Evolutionary conservation across 202 grass and related monocot species (phyloP).

Genomic region (Hordeum pubiflorum): DNA sequence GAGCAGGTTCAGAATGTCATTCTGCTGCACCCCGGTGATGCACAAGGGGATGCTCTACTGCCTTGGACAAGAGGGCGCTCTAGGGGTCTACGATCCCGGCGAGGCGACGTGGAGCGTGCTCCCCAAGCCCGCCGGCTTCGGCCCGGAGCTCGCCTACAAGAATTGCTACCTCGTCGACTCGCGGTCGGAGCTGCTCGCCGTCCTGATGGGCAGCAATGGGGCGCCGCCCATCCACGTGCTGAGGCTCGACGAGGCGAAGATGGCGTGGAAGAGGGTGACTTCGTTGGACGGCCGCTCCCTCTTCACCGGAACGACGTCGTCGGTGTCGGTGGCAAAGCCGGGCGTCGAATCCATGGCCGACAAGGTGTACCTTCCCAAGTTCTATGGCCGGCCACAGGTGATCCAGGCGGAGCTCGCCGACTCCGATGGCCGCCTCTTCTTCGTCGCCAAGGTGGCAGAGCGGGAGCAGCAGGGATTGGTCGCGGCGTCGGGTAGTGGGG

Average conservation of each 20-base stretch:
- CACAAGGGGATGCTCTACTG: constrained; percentile 10
- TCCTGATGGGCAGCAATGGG: neutral
- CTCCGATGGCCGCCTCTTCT: neutral
- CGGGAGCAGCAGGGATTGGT: neutral
- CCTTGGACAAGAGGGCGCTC: neutral
- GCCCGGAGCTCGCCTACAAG: neutral
- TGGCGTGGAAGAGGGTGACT: neutral
- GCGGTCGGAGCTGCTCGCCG: neutral
- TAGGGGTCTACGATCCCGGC: neutral
- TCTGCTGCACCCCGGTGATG: neutral
- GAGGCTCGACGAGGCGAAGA: neutral
- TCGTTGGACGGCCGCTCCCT: neutral
- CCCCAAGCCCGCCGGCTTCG: neutral
- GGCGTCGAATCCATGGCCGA: neutral
- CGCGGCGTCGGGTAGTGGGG: neutral
- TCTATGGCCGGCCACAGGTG: neutral
- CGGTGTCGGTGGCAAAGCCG: neutral
- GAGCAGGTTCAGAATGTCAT: neutral
- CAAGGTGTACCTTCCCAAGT: constrained; percentile 10
- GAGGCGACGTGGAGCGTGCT: neutral
- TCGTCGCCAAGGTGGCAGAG: neutral
- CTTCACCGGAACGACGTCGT: neutral
- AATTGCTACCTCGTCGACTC: neutral
- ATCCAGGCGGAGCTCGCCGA: neutral
- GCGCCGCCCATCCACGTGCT: neutral